A percentile compares a stretch with the other conserved stretches of the same genome.
Evolutionary conservation across 257 asterid genomes (phyloP).

Genomic region (Echites panduratus): DNA sequence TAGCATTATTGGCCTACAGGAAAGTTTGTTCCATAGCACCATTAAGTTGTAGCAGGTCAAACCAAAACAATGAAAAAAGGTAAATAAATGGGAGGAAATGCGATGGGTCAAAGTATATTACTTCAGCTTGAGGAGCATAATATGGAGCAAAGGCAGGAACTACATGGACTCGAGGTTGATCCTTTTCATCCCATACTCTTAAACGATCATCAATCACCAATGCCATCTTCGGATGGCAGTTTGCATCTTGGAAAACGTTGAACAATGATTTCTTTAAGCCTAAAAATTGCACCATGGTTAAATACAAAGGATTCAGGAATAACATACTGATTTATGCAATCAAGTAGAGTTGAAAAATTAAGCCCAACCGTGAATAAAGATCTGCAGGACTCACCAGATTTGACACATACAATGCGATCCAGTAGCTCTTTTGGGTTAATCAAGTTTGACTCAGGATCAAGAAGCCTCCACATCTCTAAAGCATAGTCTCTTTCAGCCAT

Average conservation of each 20-base stretch:
- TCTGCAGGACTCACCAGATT: constrained; percentile 58
- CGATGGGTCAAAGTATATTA: constrained; percentile 21
- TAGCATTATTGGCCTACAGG: constrained; percentile 66
- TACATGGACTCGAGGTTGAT: constrained; percentile 94
- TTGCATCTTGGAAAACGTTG: constrained; percentile 83
- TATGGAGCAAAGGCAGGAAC: constrained; percentile 99
- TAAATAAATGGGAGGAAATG: neutral
- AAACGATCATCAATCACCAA: constrained; percentile 95
- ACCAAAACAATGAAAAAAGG: constrained; percentile 3
- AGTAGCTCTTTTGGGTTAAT: constrained; percentile 61
- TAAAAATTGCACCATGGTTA: constrained; percentile 14
- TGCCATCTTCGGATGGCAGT: constrained; percentile 95
- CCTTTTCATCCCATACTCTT: constrained; percentile 97
- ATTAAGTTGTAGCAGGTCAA: constrained; percentile 17
- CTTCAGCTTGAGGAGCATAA: constrained; percentile 98
- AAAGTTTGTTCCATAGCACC: constrained; percentile 9
- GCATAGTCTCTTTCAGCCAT: constrained; percentile 99
- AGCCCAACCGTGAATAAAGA: constrained; percentile 6
- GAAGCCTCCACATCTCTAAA: constrained; percentile 99
- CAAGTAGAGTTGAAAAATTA: constrained; percentile 2
- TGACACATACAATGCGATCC: constrained; percentile 89
- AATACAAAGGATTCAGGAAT: neutral
- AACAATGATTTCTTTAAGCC: constrained; percentile 78
- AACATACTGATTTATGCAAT: constrained; percentile 4
- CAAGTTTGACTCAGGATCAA: constrained; percentile 90